phyloP scores from a whole-genome alignment of 306 rosid genomes.

The Pachyrhizus erosus region DNA sequence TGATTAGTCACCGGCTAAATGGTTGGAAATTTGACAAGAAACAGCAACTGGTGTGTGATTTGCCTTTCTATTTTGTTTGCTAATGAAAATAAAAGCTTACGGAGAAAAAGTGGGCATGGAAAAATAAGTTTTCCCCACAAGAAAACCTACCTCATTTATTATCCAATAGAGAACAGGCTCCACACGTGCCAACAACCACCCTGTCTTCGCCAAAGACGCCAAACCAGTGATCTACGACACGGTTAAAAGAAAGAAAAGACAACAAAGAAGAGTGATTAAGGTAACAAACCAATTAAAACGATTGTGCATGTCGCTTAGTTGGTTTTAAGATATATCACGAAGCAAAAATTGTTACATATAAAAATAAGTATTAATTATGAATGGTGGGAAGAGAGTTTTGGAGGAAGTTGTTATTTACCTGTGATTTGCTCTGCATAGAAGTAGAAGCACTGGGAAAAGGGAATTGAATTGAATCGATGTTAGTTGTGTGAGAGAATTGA shows the following conservation, averaged over 20 bases:
- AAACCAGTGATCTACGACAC: neutral
- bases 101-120: slow-evolving; percentile 24
- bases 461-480: slow-evolving; percentile 1
- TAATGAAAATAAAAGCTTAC: neutral
- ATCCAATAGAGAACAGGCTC: neutral
- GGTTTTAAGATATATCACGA: neutral
- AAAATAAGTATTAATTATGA: neutral
- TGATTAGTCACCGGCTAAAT: too few species aligned
- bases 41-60: neutral
- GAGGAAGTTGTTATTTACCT: slow-evolving; percentile 32
- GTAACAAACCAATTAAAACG: neutral
- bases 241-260: neutral
- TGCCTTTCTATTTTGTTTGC: neutral
- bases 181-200: slow-evolving; percentile 9
- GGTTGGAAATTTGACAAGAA: too few species aligned
- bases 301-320: neutral
- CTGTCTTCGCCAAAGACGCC: neutral
- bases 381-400: neutral
- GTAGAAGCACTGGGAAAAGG: neutral
- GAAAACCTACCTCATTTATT: slow-evolving; percentile 45
- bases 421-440: neutral
- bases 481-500: neutral
- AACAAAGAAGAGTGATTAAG: neutral
- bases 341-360: neutral
- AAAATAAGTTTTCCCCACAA: neutral